These are phyloP conservation scores for Cryptococcus sp. DNA, from an alignment of 1,284 basidiomycete genomes.

Conservation along the genomic window DNA sequence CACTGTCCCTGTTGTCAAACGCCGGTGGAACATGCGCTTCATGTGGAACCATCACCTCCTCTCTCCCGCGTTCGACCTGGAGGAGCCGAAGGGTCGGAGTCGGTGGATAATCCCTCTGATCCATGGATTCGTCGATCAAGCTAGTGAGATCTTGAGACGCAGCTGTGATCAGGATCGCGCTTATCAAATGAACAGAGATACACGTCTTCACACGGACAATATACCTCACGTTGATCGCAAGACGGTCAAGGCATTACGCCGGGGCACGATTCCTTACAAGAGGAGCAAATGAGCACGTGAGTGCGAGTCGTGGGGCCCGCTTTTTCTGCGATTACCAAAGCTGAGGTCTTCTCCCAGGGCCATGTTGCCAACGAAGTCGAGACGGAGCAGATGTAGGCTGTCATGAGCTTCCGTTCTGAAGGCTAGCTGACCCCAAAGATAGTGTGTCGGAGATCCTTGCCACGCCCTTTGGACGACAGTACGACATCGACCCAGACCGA, in stretches of 20 bases:
- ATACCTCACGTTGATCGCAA: slow-evolving; percentile 90
- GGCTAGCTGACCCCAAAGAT: neutral
- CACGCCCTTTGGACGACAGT: slow-evolving; percentile 68
- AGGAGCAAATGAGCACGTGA: slow-evolving; percentile 73
- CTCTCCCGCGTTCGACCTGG: slow-evolving; percentile 56
- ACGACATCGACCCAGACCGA: slow-evolving; percentile 8
- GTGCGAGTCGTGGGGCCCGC: neutral
- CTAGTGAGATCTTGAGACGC: slow-evolving; percentile 63
- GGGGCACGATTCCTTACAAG: slow-evolving; percentile 93
- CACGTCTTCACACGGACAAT: slow-evolving; percentile 85
- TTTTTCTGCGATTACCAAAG: neutral
- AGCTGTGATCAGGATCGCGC: neutral
- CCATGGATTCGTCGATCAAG: slow-evolving; percentile 92
- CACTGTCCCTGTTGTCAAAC: slow-evolving; percentile 54
- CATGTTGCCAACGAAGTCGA: slow-evolving; percentile 99
- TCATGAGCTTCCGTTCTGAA: neutral
- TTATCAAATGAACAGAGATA: slow-evolving; percentile 61
- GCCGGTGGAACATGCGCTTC: slow-evolving; percentile 75
- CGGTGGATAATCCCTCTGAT: slow-evolving; percentile 91
- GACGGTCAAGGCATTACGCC: slow-evolving; percentile 91
- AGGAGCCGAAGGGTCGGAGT: slow-evolving; percentile 56
- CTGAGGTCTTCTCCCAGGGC: slow-evolving; percentile 58
- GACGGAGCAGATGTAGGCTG: slow-evolving; percentile 79
- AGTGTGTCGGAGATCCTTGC: slow-evolving; percentile 85
- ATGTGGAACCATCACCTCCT: slow-evolving; percentile 96